A percentile compares a stretch with the other conserved stretches of the same genome.
Conservation (phyloP, 768 basidiomycete genomes). For the Boletus huronensis region DNA sequence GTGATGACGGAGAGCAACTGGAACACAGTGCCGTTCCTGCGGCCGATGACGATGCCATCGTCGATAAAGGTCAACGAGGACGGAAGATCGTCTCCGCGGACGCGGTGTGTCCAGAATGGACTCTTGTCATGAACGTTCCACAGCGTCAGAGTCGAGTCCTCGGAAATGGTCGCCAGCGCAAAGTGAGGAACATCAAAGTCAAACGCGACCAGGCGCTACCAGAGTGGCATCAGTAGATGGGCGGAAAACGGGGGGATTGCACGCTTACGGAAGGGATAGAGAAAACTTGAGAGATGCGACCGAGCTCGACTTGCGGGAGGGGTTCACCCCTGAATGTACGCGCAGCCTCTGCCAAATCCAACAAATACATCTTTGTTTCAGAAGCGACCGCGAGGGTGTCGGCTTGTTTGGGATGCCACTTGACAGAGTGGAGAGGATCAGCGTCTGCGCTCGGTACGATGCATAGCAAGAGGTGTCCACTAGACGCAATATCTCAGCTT, state of each 20-base stretch:
- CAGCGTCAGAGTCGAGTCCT: conserved; percentile 74
- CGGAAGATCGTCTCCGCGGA: conserved; percentile 76
- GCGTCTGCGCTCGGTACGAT: conserved; percentile 55
- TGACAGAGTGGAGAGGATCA: conserved; percentile 74
- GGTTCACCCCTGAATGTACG: conserved; percentile 61
- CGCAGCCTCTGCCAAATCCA: conserved; percentile 65
- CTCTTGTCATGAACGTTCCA: conserved; percentile 80
- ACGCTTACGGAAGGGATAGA: conserved; percentile 62
- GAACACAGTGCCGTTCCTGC: conserved; percentile 81
- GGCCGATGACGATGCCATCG: conserved; percentile 78
- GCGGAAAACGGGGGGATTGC: not conserved
- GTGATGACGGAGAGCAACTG: conserved; percentile 76
- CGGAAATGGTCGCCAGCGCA: conserved; percentile 77
- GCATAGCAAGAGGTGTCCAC: conserved; percentile 67
- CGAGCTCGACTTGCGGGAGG: conserved; percentile 64
- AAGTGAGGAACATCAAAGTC: conserved; percentile 79
- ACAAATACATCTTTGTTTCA: conserved; percentile 67
- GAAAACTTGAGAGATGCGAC: conserved; percentile 65
- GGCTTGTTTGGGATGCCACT: conserved; percentile 84
- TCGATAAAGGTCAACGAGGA: conserved; percentile 85
- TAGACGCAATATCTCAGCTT: conserved; percentile 28
- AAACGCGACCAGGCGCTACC: conserved; percentile 76
- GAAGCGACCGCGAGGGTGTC: conserved; percentile 83
- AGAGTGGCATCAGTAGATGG: not conserved
- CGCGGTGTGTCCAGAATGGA: conserved; percentile 71